Base-by-base conservation (phyloP, 1,284 basidiomycete species). In the Pascua guehoae region DNA sequence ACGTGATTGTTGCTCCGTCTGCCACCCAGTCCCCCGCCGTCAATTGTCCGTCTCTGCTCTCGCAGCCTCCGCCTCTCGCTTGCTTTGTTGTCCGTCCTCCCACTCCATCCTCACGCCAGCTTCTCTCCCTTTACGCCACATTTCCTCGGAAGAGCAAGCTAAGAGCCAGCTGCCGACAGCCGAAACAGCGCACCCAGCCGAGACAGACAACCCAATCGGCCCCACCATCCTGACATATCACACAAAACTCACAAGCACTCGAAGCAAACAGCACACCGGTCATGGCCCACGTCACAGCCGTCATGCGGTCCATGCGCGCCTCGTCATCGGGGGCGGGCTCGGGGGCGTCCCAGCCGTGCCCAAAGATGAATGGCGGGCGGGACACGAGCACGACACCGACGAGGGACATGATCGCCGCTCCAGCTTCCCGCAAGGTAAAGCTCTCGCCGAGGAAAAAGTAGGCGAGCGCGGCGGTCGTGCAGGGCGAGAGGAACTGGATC, bases 401-500 rank as follows among this genome's bases (percentile, higher is more conserved):
- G 24, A 88, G 75, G 68, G 85, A 84, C 47, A 80, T 74, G 15
- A 84, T 80, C 79, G 86, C 87, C 2, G 88, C 86, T 8, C 85
- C 40, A 2, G 82, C 79, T 70, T 91, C 85, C 57, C 78, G 80
- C 49, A 76, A 71, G 0, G 82, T 81, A 62, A 88, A 84, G 0
- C 72, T 76, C 68, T 92, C 89, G 15, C 82, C 80, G 9, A 93
- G 78, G 24, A 91, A 79, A 2, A 90, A 57, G 8, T 83, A 83
- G 0, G 85, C 89, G 2, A 86, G 76, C n/a, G 90, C 69, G 0
- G 84, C 85, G 0, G 87, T 88, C 11, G 82, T 79, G 54, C 86
- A 81, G 0, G 90, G 90, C 0, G 82, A 74, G 10, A 93, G 79
- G 76, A 91, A 91, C 0, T 85, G 85, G 49, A 93, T 79, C 14